A percentile compares a stretch with the other conserved stretches of the same genome.
phyloP scores from a whole-genome alignment of 768 basidiomycete genomes.

The Scleroderma bovista region DNA sequence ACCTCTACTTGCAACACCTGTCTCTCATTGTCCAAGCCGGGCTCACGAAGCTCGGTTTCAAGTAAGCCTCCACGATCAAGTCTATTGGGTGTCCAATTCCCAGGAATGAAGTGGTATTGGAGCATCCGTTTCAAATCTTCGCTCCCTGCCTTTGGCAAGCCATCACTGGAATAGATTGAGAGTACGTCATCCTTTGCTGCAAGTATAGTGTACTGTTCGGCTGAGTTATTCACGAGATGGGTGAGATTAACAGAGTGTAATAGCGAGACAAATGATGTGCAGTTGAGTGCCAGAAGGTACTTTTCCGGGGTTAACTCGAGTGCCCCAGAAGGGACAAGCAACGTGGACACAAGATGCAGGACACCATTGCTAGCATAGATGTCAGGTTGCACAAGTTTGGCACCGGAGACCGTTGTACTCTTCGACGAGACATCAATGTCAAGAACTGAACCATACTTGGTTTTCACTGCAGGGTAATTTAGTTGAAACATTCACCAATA shows the following conservation, averaged over 20 bases:
- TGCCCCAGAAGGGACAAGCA: constrained; percentile 72
- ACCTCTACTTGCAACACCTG: constrained; percentile 72
- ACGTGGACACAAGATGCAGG: constrained; percentile 78
- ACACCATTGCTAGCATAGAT: constrained; percentile 95
- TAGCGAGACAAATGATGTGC: constrained; percentile 84
- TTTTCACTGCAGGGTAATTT: constrained; percentile 51
- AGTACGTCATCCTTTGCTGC: constrained; percentile 88
- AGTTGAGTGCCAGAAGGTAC: constrained; percentile 87
- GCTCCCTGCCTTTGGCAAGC: constrained; percentile 58
- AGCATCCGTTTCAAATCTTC: constrained; percentile 68
- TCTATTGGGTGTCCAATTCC: constrained; percentile 65
- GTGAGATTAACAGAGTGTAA: constrained; percentile 79
- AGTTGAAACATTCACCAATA: constrained; percentile 1
- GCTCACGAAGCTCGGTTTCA: constrained; percentile 71
- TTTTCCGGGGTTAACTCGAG: constrained; percentile 90
- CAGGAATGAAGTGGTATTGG: constrained; percentile 89
- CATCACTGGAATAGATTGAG: constrained; percentile 41
- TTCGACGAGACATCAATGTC: constrained; percentile 51
- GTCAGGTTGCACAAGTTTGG: constrained; percentile 67
- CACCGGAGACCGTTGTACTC: constrained; percentile 50
- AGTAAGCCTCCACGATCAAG: constrained; percentile 71
- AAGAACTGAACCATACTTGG: constrained; percentile 61
- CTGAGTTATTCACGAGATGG: constrained; percentile 63
- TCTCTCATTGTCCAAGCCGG: constrained; percentile 58
- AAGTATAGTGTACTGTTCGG: constrained; percentile 77